phyloP scores from a whole-genome alignment of 768 basidiomycete genomes.

The Leucosporidium creatinivorum region DNA sequence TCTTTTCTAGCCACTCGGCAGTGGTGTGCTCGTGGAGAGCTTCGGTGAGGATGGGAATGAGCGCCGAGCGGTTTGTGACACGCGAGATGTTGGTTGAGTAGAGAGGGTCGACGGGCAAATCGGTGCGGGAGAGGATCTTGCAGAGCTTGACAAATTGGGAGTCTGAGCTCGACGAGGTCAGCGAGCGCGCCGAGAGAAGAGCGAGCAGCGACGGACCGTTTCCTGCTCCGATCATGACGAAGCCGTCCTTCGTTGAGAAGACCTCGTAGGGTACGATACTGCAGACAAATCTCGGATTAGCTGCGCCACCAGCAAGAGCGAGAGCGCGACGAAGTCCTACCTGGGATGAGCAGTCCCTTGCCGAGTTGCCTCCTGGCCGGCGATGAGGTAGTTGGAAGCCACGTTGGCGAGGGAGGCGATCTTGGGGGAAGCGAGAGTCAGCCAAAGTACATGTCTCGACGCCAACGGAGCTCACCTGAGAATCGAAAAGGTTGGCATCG shows the following conservation, averaged over 20 bases:
- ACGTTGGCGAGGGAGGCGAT: constrained; percentile 86
- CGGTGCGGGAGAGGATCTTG: constrained; percentile 56
- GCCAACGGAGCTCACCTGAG: constrained; percentile 60
- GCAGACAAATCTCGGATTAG: constrained; percentile 59
- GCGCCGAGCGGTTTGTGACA: constrained; percentile 64
- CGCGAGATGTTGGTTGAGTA: constrained; percentile 69
- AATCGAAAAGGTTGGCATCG: constrained; percentile 86
- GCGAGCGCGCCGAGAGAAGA: neutral
- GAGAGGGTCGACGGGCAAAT: constrained; percentile 54
- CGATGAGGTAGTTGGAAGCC: constrained; percentile 84
- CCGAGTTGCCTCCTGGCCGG: constrained; percentile 69
- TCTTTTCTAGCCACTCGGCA: constrained; percentile 64
- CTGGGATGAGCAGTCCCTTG: constrained; percentile 63
- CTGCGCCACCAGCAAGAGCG: no score
- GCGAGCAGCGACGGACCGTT: constrained; percentile 49
- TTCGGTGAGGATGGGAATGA: constrained; percentile 61
- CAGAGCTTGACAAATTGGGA: constrained; percentile 63
- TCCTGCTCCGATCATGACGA: constrained; percentile 79
- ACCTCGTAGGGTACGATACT: constrained; percentile 16
- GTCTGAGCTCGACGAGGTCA: constrained; percentile 4
- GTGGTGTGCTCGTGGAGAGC: constrained; percentile 54
- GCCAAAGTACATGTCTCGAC: no score
- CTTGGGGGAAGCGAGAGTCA: constrained; percentile 43
- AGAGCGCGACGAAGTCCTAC: no score
- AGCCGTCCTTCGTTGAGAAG: constrained; percentile 78